These are phyloP conservation scores for Triticum turgidum DNA, from an alignment of 176 grass and related monocot genomes.

Conservation along the genomic window DNA sequence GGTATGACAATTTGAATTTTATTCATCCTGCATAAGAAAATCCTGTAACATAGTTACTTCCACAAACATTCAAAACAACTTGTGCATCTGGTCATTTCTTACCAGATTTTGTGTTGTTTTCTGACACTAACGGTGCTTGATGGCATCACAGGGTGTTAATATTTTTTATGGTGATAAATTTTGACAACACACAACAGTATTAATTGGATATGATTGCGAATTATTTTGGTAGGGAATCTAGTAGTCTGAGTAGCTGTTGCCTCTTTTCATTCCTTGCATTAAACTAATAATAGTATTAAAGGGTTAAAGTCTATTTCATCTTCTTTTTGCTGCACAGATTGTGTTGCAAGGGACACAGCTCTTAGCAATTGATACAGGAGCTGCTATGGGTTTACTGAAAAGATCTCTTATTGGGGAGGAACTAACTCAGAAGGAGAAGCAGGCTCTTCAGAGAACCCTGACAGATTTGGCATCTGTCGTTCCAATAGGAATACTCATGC, in stretches of 20 bases:
- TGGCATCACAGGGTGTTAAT: constrained; percentile 9
- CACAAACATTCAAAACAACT: not conserved
- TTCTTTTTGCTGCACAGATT: constrained; percentile 53
- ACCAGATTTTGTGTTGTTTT: constrained; percentile 11
- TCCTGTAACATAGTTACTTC: not conserved
- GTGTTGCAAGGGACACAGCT: constrained; percentile 94
- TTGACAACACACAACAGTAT: constrained; percentile 9
- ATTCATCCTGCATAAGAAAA: constrained; percentile 25
- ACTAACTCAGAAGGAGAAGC: constrained; percentile 94
- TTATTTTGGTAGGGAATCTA: not conserved
- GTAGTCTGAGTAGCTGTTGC: constrained; percentile 12
- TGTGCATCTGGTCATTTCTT: not conserved
- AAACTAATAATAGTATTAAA: not conserved
- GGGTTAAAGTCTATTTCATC: constrained; percentile 14
- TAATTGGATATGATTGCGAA: not conserved
- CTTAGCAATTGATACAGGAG: constrained; percentile 84
- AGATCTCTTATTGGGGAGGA: constrained; percentile 95
- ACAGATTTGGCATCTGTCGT: constrained; percentile 97
- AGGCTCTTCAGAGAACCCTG: constrained; percentile 96
- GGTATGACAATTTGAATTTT: constrained; percentile 46
- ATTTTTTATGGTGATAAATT: not conserved
- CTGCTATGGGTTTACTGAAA: constrained; percentile 76
- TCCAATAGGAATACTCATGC: constrained; percentile 99
- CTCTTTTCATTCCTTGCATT: constrained; percentile 7
- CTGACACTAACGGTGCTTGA: constrained; percentile 5